phyloP scores from a whole-genome alignment of 164 flowering plant genomes.

The Nelumbo lutea region DNA sequence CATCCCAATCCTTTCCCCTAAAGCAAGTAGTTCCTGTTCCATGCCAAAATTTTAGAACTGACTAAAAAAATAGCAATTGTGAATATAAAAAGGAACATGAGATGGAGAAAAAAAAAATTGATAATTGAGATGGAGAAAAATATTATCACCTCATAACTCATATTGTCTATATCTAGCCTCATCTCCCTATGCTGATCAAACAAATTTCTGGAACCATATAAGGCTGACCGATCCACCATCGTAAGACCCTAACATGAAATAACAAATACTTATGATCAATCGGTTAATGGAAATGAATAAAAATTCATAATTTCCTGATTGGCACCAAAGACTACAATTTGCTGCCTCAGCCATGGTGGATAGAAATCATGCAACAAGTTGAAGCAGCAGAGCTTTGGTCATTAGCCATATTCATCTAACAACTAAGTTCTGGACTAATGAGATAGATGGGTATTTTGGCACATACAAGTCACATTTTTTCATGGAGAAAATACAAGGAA shows the following conservation, averaged over 20 bases:
- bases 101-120: neutral
- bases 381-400: too few relatives aligned
- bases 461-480: too few relatives aligned
- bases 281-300: neutral
- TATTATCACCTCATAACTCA: slow-evolving; percentile 53
- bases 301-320: neutral
- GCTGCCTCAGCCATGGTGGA: too few relatives aligned
- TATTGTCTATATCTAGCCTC: slow-evolving; percentile 57
- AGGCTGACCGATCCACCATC: slow-evolving; percentile 41
- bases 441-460: too few relatives aligned
- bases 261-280: neutral
- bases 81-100: neutral
- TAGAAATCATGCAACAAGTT: too few relatives aligned
- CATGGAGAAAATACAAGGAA: too few relatives aligned
- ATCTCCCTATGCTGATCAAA: slow-evolving; percentile 55
- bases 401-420: too few relatives aligned
- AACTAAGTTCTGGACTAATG: too few relatives aligned
- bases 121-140: neutral
- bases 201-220: slow-evolving; percentile 41
- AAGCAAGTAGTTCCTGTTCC: slow-evolving; percentile 62
- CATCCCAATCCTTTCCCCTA: slow-evolving; percentile 64
- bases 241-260: slow-evolving; percentile 38
- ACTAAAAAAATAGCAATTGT: neutral
- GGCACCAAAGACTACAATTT: neutral
- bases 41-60: slow-evolving; percentile 1